Base-by-base conservation (phyloP, 2,329 filamentous ascomycete genomes). In the Drechmeria coniospora region DNA sequence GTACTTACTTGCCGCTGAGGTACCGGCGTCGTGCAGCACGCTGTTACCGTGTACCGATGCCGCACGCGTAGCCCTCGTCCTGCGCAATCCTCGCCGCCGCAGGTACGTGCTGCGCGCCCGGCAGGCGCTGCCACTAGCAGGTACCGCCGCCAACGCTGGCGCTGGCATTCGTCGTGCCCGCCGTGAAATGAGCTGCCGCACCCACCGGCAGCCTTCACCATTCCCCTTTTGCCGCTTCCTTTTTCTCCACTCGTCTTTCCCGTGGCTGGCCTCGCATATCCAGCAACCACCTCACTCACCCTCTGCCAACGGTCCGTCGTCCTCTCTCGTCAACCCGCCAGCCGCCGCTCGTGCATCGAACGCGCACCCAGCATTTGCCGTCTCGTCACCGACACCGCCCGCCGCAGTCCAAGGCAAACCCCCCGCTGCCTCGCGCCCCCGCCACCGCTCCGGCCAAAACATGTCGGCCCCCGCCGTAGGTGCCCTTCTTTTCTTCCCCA, bases 391-490 rank as follows among this genome's bases (percentile, higher is more conserved):
- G 5, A n/a, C n/a, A n/a, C n/a, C n/a, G n/a, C n/a, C n/a, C n/a
- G n/a, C n/a, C n/a, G n/a, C n/a, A n/a, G n/a, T n/a, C n/a, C n/a
- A n/a, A n/a, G n/a, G n/a, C n/a, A n/a, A n/a, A n/a, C n/a, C 13
- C 22, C 22, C 24, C 15, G 10, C 11, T 7, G 15, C 12, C 26
- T 19, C 19, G 8, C 16, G 23, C 4, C 24, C 18, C 25, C 25
- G 14, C 26, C 8, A 24, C 20, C 16, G 25, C 24, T 19, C 23
- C 17, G 20, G 23, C 21, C 15, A 32, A 37, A 42, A 37, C 26
- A 44, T 44, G 42, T 44, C 41, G 30, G 40, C 42, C 29, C 31
- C 41, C 27, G 35, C 41, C 27, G 36, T 38, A 38, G 19, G 36
- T 36, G 19, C 29, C 15, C 31, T 38, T 28, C 36, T 29, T 32